A percentile compares a stretch with the other conserved stretches of the same genome.
Conservation (phyloP, 2,329 filamentous ascomycete genomes). For the Ploettnerulaceae sp. region DNA sequence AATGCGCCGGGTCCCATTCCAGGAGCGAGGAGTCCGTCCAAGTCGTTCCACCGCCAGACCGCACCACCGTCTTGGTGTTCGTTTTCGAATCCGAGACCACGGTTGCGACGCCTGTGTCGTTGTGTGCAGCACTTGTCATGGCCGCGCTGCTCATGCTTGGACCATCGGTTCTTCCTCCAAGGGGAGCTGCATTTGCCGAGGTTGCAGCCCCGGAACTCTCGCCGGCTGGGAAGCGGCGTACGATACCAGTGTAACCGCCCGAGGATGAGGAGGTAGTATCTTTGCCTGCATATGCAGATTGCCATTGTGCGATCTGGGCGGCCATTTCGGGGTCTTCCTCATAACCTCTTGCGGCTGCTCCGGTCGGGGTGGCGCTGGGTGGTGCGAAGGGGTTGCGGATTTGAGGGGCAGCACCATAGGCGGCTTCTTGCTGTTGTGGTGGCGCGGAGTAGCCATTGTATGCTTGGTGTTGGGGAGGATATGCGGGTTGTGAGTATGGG, state of each 20-base stretch:
- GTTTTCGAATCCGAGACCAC: slow-evolving; percentile 41
- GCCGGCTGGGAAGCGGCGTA: slow-evolving; percentile 35
- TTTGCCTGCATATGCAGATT: slow-evolving; percentile 74
- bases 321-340: slow-evolving; percentile 75
- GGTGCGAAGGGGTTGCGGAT: slow-evolving; percentile 78
- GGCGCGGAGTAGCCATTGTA: slow-evolving; percentile 25
- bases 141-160: slow-evolving; percentile 83
- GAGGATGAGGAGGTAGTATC: slow-evolving; percentile 42
- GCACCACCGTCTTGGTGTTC: slow-evolving; percentile 80
- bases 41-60: slow-evolving; percentile 82
- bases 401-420: slow-evolving; percentile 55
- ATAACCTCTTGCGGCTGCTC: slow-evolving; percentile 35
- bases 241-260: slow-evolving; percentile 30
- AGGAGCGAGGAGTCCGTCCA: slow-evolving; percentile 87
- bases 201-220: slow-evolving; percentile 42
- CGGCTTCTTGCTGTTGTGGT: slow-evolving; percentile 26
- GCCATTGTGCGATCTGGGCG: slow-evolving; percentile 91
- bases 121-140: slow-evolving; percentile 40
- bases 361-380: slow-evolving; percentile 38
- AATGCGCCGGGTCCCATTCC: slow-evolving; percentile 93
- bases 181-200: slow-evolving; percentile 41
- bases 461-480: slow-evolving; percentile 23
- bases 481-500: slow-evolving; percentile 20
- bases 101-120: slow-evolving; percentile 41
- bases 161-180: slow-evolving; percentile 31